Conservation (phyloP, 2,329 filamentous ascomycete species). For the Cladophialophora immunda region DNA sequence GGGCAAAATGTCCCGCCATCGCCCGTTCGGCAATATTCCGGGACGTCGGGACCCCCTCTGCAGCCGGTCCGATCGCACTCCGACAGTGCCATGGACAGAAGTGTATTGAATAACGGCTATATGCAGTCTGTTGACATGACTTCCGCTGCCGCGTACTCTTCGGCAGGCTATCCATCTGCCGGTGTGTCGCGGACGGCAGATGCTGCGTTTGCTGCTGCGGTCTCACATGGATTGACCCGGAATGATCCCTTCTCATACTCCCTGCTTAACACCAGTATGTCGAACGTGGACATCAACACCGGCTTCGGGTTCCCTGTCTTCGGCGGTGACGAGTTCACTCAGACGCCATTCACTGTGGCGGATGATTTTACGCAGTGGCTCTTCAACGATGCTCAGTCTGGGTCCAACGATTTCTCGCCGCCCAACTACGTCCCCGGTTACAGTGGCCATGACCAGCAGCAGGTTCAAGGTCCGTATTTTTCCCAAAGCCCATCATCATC, state of each 20-base stretch:
- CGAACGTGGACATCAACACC: constrained; percentile 49
- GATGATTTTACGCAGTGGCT: constrained; percentile 88
- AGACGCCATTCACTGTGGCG: constrained; percentile 86
- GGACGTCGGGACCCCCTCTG: constrained; percentile 31
- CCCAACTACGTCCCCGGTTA: constrained; percentile 52
- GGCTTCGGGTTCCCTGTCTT: constrained; percentile 79
- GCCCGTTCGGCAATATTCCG: constrained; percentile 37
- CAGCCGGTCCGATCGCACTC: constrained; percentile 35
- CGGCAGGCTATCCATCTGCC: constrained; percentile 29
- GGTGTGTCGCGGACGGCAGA: constrained; percentile 39
- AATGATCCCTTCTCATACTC: constrained; percentile 38
- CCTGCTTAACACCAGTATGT: constrained; percentile 33
- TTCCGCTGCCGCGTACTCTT: constrained; percentile 25
- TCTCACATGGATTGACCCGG: constrained; percentile 42
- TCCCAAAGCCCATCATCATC: constrained; percentile 55
- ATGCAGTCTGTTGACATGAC: constrained; percentile 31
- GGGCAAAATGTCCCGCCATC: constrained; percentile 30
- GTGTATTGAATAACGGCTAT: constrained; percentile 27
- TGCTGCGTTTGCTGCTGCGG: constrained; percentile 42
- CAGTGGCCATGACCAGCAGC: constrained; percentile 52
- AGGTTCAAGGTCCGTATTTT: constrained; percentile 60
- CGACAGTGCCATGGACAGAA: constrained; percentile 28
- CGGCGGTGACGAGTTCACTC: constrained; percentile 76
- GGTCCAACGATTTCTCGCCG: constrained; percentile 58
- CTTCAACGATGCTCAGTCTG: constrained; percentile 72